Evolutionary conservation across 345 rosid genomes (phyloP).

Genomic region (Ceriops tagal): DNA sequence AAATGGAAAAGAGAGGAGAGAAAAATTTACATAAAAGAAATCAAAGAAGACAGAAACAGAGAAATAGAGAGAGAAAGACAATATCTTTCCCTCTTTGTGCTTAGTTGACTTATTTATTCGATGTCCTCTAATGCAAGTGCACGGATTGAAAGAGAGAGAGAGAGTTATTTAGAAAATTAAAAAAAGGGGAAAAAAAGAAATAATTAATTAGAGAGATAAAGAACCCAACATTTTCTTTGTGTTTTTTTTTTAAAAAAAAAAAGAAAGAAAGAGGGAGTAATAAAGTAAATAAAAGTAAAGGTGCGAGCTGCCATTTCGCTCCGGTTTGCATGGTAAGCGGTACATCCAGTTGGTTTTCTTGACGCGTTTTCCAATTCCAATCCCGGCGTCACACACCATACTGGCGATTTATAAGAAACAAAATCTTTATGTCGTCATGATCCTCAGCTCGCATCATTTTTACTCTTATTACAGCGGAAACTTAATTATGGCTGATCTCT

Average conservation of each 20-base stretch:
- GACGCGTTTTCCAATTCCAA: constrained; percentile 22
- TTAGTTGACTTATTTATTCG: neutral
- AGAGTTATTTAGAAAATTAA: too few species aligned
- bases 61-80: constrained; percentile 5
- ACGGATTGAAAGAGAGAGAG: neutral
- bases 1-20: constrained; percentile 9
- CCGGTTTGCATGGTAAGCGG: constrained; percentile 30
- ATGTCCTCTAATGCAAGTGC: neutral
- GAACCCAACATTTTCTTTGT: too few species aligned
- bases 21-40: neutral
- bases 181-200: too few species aligned
- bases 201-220: too few species aligned
- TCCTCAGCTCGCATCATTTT: too few species aligned
- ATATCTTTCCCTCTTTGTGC: neutral
- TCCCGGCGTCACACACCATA: neutral
- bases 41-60: constrained; percentile 9
- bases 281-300: constrained; percentile 17
- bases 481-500: too few species aligned
- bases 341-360: neutral
- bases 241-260: too few species aligned
- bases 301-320: constrained; percentile 42
- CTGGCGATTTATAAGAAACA: neutral
- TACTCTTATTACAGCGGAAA: too few species aligned
- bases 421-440: too few species aligned
- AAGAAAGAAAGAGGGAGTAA: neutral